Percentiles rank a stretch among this genome's conserved stretches.
Conservation (phyloP, 2,329 filamentous ascomycete genomes). For the Xylariaceae sp. region DNA sequence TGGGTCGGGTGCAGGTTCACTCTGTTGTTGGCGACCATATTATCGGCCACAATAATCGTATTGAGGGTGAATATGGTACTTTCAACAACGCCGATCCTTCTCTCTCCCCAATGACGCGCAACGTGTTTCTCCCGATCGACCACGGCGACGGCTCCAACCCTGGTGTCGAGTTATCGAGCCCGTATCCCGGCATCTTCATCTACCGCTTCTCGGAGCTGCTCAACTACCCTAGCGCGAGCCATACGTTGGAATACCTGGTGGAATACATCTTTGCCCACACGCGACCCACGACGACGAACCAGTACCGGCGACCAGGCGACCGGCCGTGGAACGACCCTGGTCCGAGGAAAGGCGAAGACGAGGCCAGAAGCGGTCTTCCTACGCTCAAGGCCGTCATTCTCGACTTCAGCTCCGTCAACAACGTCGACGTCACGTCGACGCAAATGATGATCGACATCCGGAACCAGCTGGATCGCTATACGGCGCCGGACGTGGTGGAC, state of each 20-base stretch:
- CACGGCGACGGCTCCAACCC: constrained; percentile 91
- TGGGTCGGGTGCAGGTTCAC: constrained; percentile 78
- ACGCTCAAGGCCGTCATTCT: constrained; percentile 84
- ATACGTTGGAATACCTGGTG: constrained; percentile 76
- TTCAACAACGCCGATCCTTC: constrained; percentile 38
- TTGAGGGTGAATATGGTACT: constrained; percentile 51
- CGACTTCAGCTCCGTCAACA: constrained; percentile 90
- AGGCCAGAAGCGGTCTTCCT: constrained; percentile 47
- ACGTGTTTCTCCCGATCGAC: constrained; percentile 80
- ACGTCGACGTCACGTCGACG: constrained; percentile 87
- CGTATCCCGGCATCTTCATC: constrained; percentile 90
- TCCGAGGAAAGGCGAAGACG: constrained; percentile 48
- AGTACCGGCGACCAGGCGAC: constrained; percentile 64
- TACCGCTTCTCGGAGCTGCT: constrained; percentile 93
- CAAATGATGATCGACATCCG: constrained; percentile 91
- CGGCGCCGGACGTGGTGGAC: constrained; percentile 74
- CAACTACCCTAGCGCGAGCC: constrained; percentile 91
- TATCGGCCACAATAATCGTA: constrained; percentile 53
- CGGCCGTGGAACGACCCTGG: constrained; percentile 94
- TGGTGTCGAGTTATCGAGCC: constrained; percentile 67
- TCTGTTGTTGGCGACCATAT: constrained; percentile 75
- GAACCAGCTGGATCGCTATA: constrained; percentile 85
- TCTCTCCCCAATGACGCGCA: constrained; percentile 44
- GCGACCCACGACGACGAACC: constrained; percentile 66
- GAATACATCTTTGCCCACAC: constrained; percentile 64